Conservation (phyloP, 2,329 filamentous ascomycete species). For the Amylocarpus encephaloides region DNA sequence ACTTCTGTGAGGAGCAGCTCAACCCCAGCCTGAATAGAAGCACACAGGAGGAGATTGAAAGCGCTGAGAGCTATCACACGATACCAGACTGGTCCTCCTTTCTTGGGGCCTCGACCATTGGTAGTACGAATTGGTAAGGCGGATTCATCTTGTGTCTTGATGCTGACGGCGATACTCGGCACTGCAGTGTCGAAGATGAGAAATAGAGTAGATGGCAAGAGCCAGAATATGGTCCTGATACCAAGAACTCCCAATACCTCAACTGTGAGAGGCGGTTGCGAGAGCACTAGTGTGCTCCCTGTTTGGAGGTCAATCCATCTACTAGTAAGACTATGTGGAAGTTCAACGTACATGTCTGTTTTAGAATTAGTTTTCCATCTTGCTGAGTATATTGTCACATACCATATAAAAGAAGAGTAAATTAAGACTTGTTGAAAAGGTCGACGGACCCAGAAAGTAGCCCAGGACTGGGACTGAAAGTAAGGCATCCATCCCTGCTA, state of each 20-base stretch:
- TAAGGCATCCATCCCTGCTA: constrained; percentile 51
- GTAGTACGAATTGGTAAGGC: constrained; percentile 44
- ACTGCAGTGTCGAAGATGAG: constrained; percentile 65
- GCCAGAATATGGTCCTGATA: constrained; percentile 62
- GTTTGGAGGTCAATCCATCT: not conserved
- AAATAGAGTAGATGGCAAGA: constrained; percentile 66
- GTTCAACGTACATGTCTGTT: constrained; percentile 48
- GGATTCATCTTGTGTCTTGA: constrained; percentile 59
- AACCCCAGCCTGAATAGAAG: constrained; percentile 47
- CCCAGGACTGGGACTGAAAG: constrained; percentile 68
- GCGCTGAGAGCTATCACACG: constrained; percentile 47
- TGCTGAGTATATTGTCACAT: constrained; percentile 37
- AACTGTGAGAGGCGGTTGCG: constrained; percentile 67
- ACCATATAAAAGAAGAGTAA: constrained; percentile 86
- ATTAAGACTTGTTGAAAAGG: constrained; percentile 75
- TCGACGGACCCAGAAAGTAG: constrained; percentile 56
- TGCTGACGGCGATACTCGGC: constrained; percentile 59
- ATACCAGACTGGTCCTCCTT: constrained; percentile 36
- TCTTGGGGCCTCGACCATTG: constrained; percentile 27
- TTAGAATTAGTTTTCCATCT: constrained; percentile 30
- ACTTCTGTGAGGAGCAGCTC: constrained; percentile 49
- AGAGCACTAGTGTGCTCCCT: constrained; percentile 68
- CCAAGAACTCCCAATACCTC: constrained; percentile 66
- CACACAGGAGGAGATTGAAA: constrained; percentile 48
- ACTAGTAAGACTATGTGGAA: not conserved